These are phyloP conservation scores for Adenanthera pavonina DNA, from an alignment of 306 rosid genomes.

Conservation along the genomic window DNA sequence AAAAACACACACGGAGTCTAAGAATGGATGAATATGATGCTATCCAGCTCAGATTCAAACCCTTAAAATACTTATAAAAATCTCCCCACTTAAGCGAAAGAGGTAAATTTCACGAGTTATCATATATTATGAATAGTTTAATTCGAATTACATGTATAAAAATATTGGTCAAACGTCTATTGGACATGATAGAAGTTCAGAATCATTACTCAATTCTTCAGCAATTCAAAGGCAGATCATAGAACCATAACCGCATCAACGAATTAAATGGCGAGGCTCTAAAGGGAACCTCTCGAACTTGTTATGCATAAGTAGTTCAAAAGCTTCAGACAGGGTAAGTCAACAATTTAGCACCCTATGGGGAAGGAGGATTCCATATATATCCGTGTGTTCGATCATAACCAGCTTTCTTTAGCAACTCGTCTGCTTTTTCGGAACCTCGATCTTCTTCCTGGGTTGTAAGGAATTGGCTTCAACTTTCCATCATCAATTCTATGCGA, in stretches of 20 bases:
- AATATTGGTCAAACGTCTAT: too few species aligned
- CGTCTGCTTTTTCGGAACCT: slow-evolving; percentile 80
- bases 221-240: not conserved
- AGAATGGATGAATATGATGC: too few species aligned
- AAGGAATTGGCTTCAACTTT: slow-evolving; percentile 62
- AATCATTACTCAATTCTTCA: not conserved
- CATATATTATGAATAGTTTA: too few species aligned
- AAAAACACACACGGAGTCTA: too few species aligned
- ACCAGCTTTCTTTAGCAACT: slow-evolving; percentile 66
- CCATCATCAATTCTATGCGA: slow-evolving; percentile 78
- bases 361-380: slow-evolving; percentile 87
- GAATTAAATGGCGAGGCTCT: slow-evolving; percentile 14
- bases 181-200: too few species aligned
- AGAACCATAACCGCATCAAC: slow-evolving; percentile 14
- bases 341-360: slow-evolving; percentile 37
- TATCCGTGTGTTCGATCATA: slow-evolving; percentile 86
- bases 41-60: too few species aligned
- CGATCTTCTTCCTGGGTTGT: slow-evolving; percentile 69
- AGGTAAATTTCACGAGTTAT: too few species aligned
- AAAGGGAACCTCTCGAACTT: slow-evolving; percentile 38
- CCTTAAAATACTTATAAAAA: too few species aligned
- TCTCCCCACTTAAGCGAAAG: too few species aligned
- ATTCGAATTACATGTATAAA: too few species aligned
- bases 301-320: not conserved
- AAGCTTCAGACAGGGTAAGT: not conserved